Evolutionary conservation across 176 grass and related monocot genomes (phyloP), one percentile per base, ranked within the genome.

Genomic region (Alopecurus myosuroides): DNA sequence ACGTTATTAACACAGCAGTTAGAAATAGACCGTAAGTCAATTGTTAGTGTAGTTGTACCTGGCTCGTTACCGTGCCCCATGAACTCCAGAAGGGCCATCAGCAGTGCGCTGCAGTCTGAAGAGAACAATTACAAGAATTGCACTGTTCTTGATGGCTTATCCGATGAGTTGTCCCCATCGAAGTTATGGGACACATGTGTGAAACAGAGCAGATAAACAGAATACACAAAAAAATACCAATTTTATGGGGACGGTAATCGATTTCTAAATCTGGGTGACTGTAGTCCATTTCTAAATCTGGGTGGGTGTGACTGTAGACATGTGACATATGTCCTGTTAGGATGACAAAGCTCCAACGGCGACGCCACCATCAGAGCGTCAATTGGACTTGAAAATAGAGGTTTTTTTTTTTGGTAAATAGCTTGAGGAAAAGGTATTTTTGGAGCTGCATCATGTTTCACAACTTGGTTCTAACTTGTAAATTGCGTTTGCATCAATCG

Each of bases 11-110:
- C 13, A 30, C 1, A 15, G 1, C 10, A 28, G 37, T 3, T 48
- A 36, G 0, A 73, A 48, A 18, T 2, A 28, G 7, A 26, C 17
- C 14, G 3, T 9, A 2, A 28, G 13, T 18, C 11, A 35, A 26
- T 78, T 68, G 33, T 49, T 34, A 50, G 60, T 9, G 39, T 18
- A 35, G 31, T 31, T 28, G 6, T 66, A n/a, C 66, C 29, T 41
- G 18, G 22, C 31, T 41, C 3, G 4, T 48, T 78, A 30, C 6
- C 9, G 34, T 80, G 56, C 3, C 76, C 20, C 81, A 56, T 6
- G 1, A 75, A 49, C 1, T 39, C 26, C 18, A n/a, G 17, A 89
- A 68, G 77, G 34, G 77, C 57, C 82, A 81, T 63, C 41, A 77
- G 10, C 41, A 77, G 10, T 35, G 14, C 11, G 10, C 15, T 44